Percentiles rank a stretch among this genome's conserved stretches.
Conservation (phyloP, 2,329 filamentous ascomycete genomes). For the Colletotrichum plurivorum region DNA sequence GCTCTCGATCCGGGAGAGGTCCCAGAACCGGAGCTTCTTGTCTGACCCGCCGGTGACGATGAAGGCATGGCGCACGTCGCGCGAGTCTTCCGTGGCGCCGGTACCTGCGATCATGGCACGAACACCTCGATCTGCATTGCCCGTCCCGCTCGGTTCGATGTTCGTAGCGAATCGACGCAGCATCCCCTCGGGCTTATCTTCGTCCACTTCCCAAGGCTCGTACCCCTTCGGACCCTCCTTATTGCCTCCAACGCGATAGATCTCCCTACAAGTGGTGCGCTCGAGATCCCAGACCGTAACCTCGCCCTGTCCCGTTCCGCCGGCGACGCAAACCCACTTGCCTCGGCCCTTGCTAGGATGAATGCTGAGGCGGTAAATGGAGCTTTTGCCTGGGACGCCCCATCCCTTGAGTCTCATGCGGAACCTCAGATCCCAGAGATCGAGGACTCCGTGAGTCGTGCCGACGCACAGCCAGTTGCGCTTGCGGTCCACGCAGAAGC, state of each 20-base stretch:
- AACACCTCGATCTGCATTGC: slow-evolving; percentile 75
- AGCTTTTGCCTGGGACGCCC: slow-evolving; percentile 85
- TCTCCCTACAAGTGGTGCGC: slow-evolving; percentile 88
- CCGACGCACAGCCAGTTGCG: slow-evolving; percentile 93
- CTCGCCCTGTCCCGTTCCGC: slow-evolving; percentile 88
- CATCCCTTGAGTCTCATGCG: slow-evolving; percentile 88
- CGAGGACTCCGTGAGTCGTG: slow-evolving; percentile 92
- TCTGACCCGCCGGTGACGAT: slow-evolving; percentile 91
- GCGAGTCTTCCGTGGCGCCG: slow-evolving; percentile 77
- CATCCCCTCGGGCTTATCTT: slow-evolving; percentile 89
- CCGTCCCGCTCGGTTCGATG: slow-evolving; percentile 72
- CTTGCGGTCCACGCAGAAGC: slow-evolving; percentile 88
- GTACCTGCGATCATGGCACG: slow-evolving; percentile 81
- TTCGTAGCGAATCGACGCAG: slow-evolving; percentile 86
- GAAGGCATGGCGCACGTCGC: slow-evolving; percentile 84
- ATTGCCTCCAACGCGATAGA: slow-evolving; percentile 80
- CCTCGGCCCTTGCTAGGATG: slow-evolving; percentile 85
- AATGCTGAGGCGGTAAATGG: slow-evolving; percentile 84
- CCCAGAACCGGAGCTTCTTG: slow-evolving; percentile 95
- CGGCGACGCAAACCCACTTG: slow-evolving; percentile 89
- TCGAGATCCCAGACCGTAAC: slow-evolving; percentile 97
- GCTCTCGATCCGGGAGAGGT: slow-evolving; percentile 82
- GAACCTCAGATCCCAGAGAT: slow-evolving; percentile 98
- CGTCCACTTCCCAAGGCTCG: slow-evolving; percentile 90
- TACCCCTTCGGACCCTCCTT: slow-evolving; percentile 77